Percentiles rank a stretch among this genome's conserved stretches.
Conservation (phyloP, 2,329 filamentous ascomycete genomes). For the Metarhizium robertsii region DNA sequence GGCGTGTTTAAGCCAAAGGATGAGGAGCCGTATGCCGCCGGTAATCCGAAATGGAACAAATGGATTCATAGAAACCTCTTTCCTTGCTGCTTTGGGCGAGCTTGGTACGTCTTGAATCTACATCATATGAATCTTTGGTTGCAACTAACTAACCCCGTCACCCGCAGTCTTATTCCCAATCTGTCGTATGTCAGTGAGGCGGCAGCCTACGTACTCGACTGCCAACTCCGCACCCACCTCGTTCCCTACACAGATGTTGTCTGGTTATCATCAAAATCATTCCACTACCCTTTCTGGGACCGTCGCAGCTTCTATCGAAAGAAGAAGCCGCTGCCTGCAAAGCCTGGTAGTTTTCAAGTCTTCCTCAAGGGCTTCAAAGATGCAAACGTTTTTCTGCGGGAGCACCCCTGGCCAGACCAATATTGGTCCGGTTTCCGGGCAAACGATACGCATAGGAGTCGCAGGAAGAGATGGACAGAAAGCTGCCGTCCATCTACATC, state of each 20-base stretch:
- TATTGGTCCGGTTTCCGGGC: conserved; percentile 61
- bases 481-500: conserved; percentile 59
- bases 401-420: conserved; percentile 96
- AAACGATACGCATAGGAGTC: conserved; percentile 56
- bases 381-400: conserved; percentile 87
- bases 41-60: conserved; percentile 99
- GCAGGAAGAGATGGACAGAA: conserved; percentile 68
- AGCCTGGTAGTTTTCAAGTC: conserved; percentile 93
- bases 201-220: conserved; percentile 89
- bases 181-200: conserved; percentile 97
- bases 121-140: neutral
- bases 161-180: conserved; percentile 73
- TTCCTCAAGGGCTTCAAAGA: conserved; percentile 97
- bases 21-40: conserved; percentile 92
- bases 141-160: neutral
- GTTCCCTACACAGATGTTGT: conserved; percentile 97
- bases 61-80: conserved; percentile 98
- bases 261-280: conserved; percentile 88
- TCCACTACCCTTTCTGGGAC: conserved; percentile 98
- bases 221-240: conserved; percentile 78
- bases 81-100: conserved; percentile 91
- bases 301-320: conserved; percentile 79
- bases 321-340: conserved; percentile 76
- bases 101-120: conserved; percentile 50
- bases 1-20: conserved; percentile 99